Conservation (phyloP, 306 rosid genomes). For the Astragalus glycyphyllos region DNA sequence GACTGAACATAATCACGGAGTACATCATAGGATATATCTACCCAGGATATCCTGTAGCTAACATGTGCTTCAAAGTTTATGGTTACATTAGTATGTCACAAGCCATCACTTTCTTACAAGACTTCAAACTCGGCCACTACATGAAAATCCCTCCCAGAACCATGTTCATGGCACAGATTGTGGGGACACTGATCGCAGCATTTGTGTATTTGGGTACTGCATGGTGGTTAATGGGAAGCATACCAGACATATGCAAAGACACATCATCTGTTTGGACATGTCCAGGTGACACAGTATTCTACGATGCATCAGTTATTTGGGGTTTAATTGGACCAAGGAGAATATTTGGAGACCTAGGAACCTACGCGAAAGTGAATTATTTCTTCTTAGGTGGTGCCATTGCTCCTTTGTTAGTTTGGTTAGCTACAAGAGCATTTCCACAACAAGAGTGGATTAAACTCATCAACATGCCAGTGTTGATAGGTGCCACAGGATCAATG, state of each 20-base stretch:
- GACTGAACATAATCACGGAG: slow-evolving; percentile 85
- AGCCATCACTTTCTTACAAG: slow-evolving; percentile 85
- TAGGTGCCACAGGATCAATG: slow-evolving; percentile 78
- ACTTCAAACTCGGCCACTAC: slow-evolving; percentile 96
- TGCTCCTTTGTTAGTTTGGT: slow-evolving; percentile 76
- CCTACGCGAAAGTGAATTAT: slow-evolving; percentile 70
- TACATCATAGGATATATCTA: slow-evolving; percentile 86
- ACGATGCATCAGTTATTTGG: slow-evolving; percentile 95
- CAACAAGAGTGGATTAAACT: slow-evolving; percentile 81
- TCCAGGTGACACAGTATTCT: slow-evolving; percentile 81
- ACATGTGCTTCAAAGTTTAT: slow-evolving; percentile 95
- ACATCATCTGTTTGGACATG: slow-evolving; percentile 85
- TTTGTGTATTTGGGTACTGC: slow-evolving; percentile 78
- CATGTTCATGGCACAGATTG: slow-evolving; percentile 98
- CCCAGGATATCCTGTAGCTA: slow-evolving; percentile 97
- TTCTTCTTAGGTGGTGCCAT: slow-evolving; percentile 79
- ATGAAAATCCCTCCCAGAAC: slow-evolving; percentile 96
- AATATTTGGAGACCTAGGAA: slow-evolving; percentile 77
- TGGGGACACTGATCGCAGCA: slow-evolving; percentile 73
- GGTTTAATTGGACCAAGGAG: slow-evolving; percentile 84
- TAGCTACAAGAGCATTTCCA: slow-evolving; percentile 65
- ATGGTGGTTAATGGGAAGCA: slow-evolving; percentile 94
- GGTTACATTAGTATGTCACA: slow-evolving; percentile 94
- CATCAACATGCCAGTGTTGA: slow-evolving; percentile 79
- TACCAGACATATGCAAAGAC: slow-evolving; percentile 82